Conservation (phyloP, 371 early-diverging fungal genomes). For the Actinomortierella ambigua region DNA sequence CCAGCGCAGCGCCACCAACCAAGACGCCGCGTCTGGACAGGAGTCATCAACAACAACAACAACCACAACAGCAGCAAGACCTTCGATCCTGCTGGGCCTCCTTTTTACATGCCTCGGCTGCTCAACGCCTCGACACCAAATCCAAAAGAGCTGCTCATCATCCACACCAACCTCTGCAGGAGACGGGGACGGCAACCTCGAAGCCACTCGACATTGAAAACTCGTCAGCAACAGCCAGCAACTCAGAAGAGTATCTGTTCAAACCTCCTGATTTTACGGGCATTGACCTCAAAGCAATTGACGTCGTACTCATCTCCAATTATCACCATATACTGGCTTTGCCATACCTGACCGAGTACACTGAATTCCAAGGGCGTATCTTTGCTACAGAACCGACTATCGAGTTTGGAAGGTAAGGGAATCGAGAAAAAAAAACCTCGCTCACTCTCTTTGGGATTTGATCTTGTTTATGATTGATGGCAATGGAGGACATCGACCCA, state of each 20-base stretch:
- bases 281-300: constrained; percentile 64
- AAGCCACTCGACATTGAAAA: not conserved
- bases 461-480: no score
- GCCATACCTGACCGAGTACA: constrained; percentile 85
- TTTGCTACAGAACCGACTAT: constrained; percentile 84
- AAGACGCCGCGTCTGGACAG: no score
- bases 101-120: constrained; percentile 22
- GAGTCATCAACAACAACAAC: no score
- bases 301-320: constrained; percentile 80
- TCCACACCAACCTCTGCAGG: constrained; percentile 1
- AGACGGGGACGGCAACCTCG: not conserved
- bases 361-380: constrained; percentile 81
- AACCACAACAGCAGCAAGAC: constrained; percentile 7
- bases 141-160: not conserved
- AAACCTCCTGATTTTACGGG: constrained; percentile 56
- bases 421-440: not conserved
- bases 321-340: constrained; percentile 75
- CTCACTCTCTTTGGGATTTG: no score
- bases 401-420: constrained; percentile 71
- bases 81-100: constrained; percentile 46
- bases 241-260: constrained; percentile 49
- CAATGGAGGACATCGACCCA: no score
- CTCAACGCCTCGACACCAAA: constrained; percentile 20
- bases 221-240: not conserved
- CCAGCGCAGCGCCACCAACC: no score